Evolutionary conservation across 108 stramenopile genomes (phyloP), one percentile per base, ranked within the genome.

Genomic region (Nitzschia putrida): DNA sequence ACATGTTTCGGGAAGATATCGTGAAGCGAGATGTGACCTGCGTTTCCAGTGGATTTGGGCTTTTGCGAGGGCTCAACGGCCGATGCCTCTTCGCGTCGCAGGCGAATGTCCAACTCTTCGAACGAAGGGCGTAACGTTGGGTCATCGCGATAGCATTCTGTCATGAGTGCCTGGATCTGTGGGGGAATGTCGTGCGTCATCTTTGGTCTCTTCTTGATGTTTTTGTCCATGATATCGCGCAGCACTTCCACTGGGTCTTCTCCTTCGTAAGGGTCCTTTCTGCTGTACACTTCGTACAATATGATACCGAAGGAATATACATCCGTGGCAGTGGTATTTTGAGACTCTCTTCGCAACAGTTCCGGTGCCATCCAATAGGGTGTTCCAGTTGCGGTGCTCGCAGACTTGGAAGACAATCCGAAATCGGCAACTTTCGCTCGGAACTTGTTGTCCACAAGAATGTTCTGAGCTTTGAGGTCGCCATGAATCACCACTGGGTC

Each of bases 291-390:
- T 47, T 86, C 85, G n/a, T 67, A 80, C 25, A 86, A 53, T 24
- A 83, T 66, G 18, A 83, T 73, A 12, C 79, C 83, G 26, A 86
- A 79, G 24, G 80, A 76, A 53, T 82, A 87, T 12, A 84, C 73
- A 66, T 87, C 86, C 12, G 70, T 69, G 10, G 69, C 73, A 3
- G 82, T 10, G 3, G 81, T 80, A 54, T 87, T 78, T 9, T 42
- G 53, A 13, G 72, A 64, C 57, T 82, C 74, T 13, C 79, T 64
- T n/a, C 80, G 64, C 37, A 87, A 56, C 25, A 80, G 50, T 64
- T 93, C 96, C 5, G 96, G 96, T 2, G 93, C 95, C 96, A 97
- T 97, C 52, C 3, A 80, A 24, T 37, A 80, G 60, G 22, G 80
- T 71, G 71, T 85, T 13, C 82, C 87, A 7, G 0, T 74, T 78